Conservation (phyloP, 2,329 filamentous ascomycete species). For the Fusarium mexicanum region DNA sequence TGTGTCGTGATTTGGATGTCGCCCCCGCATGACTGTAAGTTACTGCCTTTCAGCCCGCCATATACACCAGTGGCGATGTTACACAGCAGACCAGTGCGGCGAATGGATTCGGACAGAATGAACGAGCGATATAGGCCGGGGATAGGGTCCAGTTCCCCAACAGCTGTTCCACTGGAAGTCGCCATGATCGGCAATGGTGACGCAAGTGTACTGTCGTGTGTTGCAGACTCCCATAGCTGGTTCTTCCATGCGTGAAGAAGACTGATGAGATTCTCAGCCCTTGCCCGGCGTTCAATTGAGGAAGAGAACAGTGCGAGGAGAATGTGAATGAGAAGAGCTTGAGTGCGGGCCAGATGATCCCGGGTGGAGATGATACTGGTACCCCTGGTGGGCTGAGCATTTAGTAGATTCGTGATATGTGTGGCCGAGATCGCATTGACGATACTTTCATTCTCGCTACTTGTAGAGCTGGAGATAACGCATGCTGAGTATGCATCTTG, state of each 20-base stretch:
- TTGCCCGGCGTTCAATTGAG: not conserved
- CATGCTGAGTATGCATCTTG: not conserved
- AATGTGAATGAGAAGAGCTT: not conserved
- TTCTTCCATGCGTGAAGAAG: not conserved
- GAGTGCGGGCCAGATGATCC: not conserved
- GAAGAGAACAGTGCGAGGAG: not conserved
- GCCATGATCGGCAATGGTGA: not conserved
- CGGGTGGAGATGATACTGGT: fast-evolving
- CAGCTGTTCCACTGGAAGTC: fast-evolving
- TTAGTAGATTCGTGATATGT: not conserved
- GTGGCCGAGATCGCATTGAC: not conserved
- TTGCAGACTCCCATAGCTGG: not conserved
- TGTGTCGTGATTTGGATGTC: not conserved
- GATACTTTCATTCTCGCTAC: not conserved
- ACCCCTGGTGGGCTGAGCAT: fast-evolving
- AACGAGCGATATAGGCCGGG: not conserved
- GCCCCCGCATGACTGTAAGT: not conserved
- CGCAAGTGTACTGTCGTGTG: not conserved
- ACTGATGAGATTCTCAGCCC: not conserved
- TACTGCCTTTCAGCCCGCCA: not conserved
- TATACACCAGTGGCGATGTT: not conserved
- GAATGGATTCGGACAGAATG: not conserved
- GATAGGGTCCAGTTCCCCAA: not conserved
- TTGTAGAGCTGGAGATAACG: not conserved
- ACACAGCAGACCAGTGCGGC: not conserved